Evolutionary conservation across 257 asterid species (phyloP).

Genomic region (Capsicum rhomboideum): DNA sequence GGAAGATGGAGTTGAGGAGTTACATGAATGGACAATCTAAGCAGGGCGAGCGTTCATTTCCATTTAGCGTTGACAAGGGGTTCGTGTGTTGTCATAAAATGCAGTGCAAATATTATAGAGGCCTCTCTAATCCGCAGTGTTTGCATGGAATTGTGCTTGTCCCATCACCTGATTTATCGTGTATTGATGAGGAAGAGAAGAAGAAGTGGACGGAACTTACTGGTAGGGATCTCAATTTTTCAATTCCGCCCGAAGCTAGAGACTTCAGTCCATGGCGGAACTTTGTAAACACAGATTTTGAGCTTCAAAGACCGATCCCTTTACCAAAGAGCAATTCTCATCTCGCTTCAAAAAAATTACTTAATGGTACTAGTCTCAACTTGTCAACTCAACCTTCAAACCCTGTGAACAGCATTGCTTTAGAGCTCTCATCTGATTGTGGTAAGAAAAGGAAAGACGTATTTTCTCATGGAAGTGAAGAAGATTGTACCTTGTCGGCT

Average conservation of each 20-base stretch:
- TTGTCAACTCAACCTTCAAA: constrained; percentile 39
- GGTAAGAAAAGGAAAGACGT: constrained; percentile 56
- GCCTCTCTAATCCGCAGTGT: constrained; percentile 64
- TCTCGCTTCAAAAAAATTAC: constrained; percentile 40
- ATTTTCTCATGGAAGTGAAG: constrained; percentile 39
- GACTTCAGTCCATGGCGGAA: constrained; percentile 59
- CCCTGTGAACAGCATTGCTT: constrained; percentile 25
- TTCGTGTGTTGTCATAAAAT: constrained; percentile 55
- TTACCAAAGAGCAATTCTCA: constrained; percentile 29
- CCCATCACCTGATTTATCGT: constrained; percentile 32
- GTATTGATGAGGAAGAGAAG: constrained; percentile 49
- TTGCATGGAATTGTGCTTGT: constrained; percentile 65
- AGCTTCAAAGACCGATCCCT: constrained; percentile 41
- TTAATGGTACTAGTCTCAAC: constrained; percentile 46
- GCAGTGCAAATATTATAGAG: constrained; percentile 63
- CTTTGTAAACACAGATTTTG: constrained; percentile 54
- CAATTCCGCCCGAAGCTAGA: constrained; percentile 51
- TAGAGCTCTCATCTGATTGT: constrained; percentile 43
- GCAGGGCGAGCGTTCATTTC: constrained; percentile 63
- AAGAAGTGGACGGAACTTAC: constrained; percentile 66
- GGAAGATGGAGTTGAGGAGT: constrained; percentile 72
- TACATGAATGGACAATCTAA: constrained; percentile 77
- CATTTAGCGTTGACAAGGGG: constrained; percentile 58
- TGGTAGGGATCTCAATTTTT: constrained; percentile 41
- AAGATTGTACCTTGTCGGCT: constrained; percentile 23